Conservation (phyloP, 371 early-diverging fungal genomes). For the Mortierella sp. region DNA sequence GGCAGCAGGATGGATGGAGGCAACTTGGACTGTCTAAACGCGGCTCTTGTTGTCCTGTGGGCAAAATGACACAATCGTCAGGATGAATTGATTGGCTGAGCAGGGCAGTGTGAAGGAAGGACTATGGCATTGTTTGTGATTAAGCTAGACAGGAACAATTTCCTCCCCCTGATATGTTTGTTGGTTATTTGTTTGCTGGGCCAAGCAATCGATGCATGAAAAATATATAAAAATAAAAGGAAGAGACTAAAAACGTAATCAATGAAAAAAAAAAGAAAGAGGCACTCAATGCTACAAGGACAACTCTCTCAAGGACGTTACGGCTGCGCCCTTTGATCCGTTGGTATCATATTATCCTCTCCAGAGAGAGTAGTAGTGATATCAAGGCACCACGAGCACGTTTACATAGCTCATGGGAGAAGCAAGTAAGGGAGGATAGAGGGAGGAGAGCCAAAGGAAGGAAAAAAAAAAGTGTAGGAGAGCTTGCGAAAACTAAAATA, state of each 20-base stretch:
- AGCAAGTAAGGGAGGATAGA: slow-evolving; percentile 1
- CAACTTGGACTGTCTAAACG: neutral
- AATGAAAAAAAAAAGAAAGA: neutral
- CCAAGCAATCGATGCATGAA: neutral
- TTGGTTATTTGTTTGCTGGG: neutral
- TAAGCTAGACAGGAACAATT: neutral
- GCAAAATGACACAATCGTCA: neutral
- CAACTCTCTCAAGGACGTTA: no score
- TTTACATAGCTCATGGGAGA: neutral
- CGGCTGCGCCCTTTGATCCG: neutral
- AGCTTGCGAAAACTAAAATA: slow-evolving; percentile 2
- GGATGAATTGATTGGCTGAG: neutral
- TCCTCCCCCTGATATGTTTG: neutral
- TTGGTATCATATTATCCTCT: neutral
- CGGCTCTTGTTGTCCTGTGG: neutral
- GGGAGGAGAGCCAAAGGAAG: neutral
- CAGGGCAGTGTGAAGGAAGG: neutral
- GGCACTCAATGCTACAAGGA: no score
- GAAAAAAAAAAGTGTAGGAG: slow-evolving; percentile 11
- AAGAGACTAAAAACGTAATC: no score
- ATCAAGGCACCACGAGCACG: neutral
- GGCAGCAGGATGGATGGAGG: neutral
- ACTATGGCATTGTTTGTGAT: no score
- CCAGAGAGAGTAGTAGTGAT: neutral
- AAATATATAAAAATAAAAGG: neutral